Percentiles rank a stretch among this genome's conserved stretches.
Evolutionary conservation across 1,139 yeast species (phyloP).

Genomic region (Yamadazyma sp.): DNA sequence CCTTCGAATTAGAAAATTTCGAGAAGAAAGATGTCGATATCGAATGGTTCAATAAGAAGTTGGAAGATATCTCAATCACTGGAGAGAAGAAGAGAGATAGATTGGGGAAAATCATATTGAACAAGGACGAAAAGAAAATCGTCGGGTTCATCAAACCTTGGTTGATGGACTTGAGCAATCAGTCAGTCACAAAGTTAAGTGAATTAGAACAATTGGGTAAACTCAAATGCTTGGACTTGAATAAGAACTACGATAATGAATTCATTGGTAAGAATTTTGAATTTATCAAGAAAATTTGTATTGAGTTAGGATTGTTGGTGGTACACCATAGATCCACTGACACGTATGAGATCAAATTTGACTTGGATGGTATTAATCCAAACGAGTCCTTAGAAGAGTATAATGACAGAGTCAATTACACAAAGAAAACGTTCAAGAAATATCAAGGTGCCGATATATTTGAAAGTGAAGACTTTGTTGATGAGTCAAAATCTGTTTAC

Average conservation of each 20-base stretch:
- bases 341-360: conserved; percentile 59
- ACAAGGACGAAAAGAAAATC: conserved; percentile 71
- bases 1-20: conserved; percentile 78
- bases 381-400: conserved; percentile 64
- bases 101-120: conserved; percentile 63
- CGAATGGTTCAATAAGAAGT: conserved; percentile 86
- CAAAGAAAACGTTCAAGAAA: conserved; percentile 51
- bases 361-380: conserved; percentile 71
- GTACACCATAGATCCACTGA: conserved; percentile 59
- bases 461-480: conserved; percentile 61
- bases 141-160: conserved; percentile 66
- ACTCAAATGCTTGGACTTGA: conserved; percentile 48
- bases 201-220: conserved; percentile 42
- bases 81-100: conserved; percentile 70
- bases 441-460: conserved; percentile 73
- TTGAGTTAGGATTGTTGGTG: conserved; percentile 64
- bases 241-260: conserved; percentile 34
- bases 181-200: conserved; percentile 28
- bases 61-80: conserved; percentile 73
- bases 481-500: conserved; percentile 63
- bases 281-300: conserved; percentile 61
- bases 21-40: conserved; percentile 81
- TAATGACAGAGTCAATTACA: conserved; percentile 45
- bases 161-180: conserved; percentile 48
- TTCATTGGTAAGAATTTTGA: conserved; percentile 52